A percentile compares a stretch with the other conserved stretches of the same genome.
phyloP scores from a whole-genome alignment of 148 eudicot genomes.

The Camellia lanceoleosa region DNA sequence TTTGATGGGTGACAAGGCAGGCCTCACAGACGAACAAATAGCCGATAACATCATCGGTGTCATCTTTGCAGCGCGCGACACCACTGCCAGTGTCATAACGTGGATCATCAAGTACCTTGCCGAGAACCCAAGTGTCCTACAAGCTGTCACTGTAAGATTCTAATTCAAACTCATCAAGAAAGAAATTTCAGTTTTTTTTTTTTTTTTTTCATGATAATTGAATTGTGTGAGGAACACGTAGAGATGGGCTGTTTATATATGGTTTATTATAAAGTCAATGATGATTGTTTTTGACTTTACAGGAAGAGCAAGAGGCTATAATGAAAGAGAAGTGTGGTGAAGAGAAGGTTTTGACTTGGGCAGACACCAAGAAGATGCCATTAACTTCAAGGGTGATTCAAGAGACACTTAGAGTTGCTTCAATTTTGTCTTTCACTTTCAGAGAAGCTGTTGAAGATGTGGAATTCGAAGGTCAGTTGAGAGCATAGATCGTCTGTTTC shows the following conservation, averaged over 20 bases:
- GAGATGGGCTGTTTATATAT: not conserved
- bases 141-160: conserved; percentile 71
- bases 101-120: conserved; percentile 89
- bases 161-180: no score
- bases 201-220: not conserved
- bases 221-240: not conserved
- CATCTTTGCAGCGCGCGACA: conserved; percentile 91
- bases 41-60: conserved; percentile 96
- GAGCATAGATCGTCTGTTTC: no score
- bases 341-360: conserved; percentile 45
- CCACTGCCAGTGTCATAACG: conserved; percentile 88
- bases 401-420: conserved; percentile 91
- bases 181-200: not conserved
- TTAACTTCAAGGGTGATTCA: conserved; percentile 72
- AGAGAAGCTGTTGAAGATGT: conserved; percentile 99
- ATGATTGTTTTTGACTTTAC: conserved; percentile 2
- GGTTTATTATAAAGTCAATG: not conserved
- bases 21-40: conserved; percentile 78
- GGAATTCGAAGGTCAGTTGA: conserved; percentile 72
- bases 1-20: conserved; percentile 75
- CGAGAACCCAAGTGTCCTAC: conserved; percentile 69
- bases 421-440: conserved; percentile 86
- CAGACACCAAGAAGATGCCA: conserved; percentile 71
- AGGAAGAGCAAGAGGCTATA: conserved; percentile 76
- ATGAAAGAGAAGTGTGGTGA: conserved; percentile 33